These are phyloP conservation scores for Didymella arachidicola DNA, from an alignment of 2,329 filamentous ascomycete species.

Conservation along the genomic window DNA sequence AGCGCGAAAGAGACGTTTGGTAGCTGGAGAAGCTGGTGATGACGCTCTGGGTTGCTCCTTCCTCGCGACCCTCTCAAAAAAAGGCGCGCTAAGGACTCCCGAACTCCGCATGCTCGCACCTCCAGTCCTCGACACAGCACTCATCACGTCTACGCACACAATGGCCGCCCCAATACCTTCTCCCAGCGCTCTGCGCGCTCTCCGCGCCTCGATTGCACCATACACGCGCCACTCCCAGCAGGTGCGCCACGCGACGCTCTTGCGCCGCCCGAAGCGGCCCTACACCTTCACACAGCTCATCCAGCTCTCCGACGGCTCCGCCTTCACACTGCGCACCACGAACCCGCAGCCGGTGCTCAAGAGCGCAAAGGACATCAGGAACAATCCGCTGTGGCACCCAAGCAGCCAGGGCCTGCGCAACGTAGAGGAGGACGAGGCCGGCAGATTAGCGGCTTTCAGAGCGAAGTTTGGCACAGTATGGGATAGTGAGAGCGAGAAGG, in stretches of 20 bases:
- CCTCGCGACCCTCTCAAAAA: conserved; percentile 8
- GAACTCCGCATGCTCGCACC: conserved; percentile 36
- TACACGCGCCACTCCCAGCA: conserved; percentile 54
- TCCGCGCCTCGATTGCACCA: conserved; percentile 38
- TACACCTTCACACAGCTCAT: conserved; percentile 98
- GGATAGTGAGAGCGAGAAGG: conserved; percentile 61
- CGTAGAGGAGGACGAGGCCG: conserved; percentile 94
- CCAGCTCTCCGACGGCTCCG: conserved; percentile 87
- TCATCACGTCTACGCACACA: conserved; percentile 20
- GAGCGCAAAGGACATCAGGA: conserved; percentile 82
- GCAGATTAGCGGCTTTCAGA: conserved; percentile 85
- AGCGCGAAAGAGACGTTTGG: not conserved
- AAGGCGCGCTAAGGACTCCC: conserved; percentile 18
- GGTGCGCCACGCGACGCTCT: conserved; percentile 81
- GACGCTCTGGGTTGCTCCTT: conserved; percentile 1
- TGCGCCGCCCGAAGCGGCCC: conserved; percentile 86
- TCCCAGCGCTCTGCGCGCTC: conserved; percentile 40
- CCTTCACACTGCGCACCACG: conserved; percentile 81
- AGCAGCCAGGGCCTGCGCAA: conserved; percentile 80
- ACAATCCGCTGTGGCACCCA: conserved; percentile 91
- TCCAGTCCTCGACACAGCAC: conserved; percentile 7
- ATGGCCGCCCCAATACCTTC: conserved; percentile 48
- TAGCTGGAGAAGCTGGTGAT: conserved; percentile 11
- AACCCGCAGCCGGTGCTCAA: conserved; percentile 70
- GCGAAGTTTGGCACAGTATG: conserved; percentile 83